These are phyloP conservation scores for Botrytis galanthina DNA, from an alignment of 2,329 filamentous ascomycete genomes.

Conservation along the genomic window DNA sequence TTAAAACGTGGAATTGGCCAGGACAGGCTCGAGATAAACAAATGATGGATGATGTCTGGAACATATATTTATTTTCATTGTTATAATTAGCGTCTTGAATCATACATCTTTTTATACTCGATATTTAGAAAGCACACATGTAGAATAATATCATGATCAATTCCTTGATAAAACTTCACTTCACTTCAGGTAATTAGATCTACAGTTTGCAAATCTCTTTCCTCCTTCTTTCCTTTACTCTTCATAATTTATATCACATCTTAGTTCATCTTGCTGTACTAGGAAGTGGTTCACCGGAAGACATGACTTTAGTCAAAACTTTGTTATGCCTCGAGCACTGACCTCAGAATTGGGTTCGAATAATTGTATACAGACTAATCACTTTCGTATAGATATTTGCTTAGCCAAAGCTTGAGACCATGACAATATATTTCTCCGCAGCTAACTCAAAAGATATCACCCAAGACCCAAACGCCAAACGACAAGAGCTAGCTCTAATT, in stretches of 20 bases:
- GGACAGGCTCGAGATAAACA: neutral
- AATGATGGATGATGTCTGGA: neutral
- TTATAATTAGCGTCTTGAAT: neutral
- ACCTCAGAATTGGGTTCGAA: neutral
- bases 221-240: neutral
- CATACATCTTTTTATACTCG: neutral
- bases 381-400: neutral
- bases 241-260: neutral
- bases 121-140: neutral
- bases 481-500: neutral
- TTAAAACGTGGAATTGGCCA: neutral
- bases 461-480: conserved; percentile 17
- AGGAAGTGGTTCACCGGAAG: neutral
- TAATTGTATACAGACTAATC: neutral
- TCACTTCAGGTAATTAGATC: neutral
- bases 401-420: neutral
- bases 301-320: neutral
- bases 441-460: neutral
- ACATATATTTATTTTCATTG: neutral
- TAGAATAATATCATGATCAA: neutral
- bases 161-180: neutral
- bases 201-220: neutral
- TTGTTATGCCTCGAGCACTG: neutral
- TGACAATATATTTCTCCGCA: conserved; percentile 11
- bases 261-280: neutral